Base-by-base conservation (phyloP, 257 asterid genomes). In the Capsicum pubescens region DNA sequence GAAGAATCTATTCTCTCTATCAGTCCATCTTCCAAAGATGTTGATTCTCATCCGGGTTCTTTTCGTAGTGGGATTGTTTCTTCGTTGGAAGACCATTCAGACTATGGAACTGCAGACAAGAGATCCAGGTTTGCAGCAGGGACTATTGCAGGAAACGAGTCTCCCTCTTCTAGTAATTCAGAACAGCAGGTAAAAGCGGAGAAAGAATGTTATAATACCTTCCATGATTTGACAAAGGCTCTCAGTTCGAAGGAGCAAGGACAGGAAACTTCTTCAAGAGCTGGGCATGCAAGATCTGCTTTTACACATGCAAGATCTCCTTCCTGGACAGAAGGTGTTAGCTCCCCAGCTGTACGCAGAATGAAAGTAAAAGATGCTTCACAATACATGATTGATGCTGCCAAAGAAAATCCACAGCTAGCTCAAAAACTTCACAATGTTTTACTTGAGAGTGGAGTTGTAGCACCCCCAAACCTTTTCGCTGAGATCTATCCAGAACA, bases 241-340 rank as follows among this genome's bases (percentile, higher is more conserved):
- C 80, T 36, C 88, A 86, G 86, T 61, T 88, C 67, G 58, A 87
- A 88, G 88, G 91, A 87, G 76, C 63, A 88, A 68, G 80, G 84
- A 71, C 67, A 84, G 84, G 94, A 89, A 77, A 66, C 85, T 81
- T 89, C 89, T 16, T 80, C 80, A 74, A 90, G 95, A 89, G 87
- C 92, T 71, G 87, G 54, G 87, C 90, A 91, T 86, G 66, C 82
- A 54, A 77, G 82, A 32, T 77, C 82, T 26, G 87, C 92, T 84
- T 87, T 84, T 83, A 70, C 94, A 84, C 98, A 93, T 84, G 94
- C 94, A 82, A 89, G 98, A 86, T 96, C 99, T 84, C 99, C 99
- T 68, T 96, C 99, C 10, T 96, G 99, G 99, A 96, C 99, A 55
- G 98, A 96, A 92, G 99, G 98, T 58, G 92, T 94, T 80, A 93